Evolutionary conservation across 2,329 filamentous ascomycete genomes (phyloP), one percentile per base, ranked within the genome.

Genomic region (Hypoxylon sp.): DNA sequence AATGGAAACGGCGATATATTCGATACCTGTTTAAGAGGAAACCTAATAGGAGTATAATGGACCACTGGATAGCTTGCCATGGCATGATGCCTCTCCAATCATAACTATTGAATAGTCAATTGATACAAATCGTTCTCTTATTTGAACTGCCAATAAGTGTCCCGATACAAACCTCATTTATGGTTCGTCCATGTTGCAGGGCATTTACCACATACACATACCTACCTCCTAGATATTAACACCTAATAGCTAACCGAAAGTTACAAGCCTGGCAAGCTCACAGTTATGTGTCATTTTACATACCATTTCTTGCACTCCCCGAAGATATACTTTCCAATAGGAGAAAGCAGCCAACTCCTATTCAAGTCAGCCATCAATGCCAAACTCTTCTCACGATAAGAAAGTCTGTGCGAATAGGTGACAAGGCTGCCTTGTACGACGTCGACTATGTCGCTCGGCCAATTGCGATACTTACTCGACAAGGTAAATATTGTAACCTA

Each of bases 401-500:
- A 49, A 34, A 19, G 22, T 32, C 22, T 34, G 26, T 20, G 13
- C n/a, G 37, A 41, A 20, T 20, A 19, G 6, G 43, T n/a, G 13
- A 46, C 3, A 15, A 22, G 43, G 19, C 17, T 30, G 28, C 10
- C 34, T 50, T 32, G 28, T 54, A 54, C 17, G 4, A 39, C 19
- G 28, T 24, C 7, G 53, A 17, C 43, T 46, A n/a, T n/a, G 44
- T 15, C 19, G 44, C 48, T 39, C 24, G 6, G 17, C 20, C 37
- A 41, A 41, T 41, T 17, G 37, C 37, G 10, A 20, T 46, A 17
- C 22, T 24, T n/a, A n/a, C n/a, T n/a, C n/a, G n/a, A n/a, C 26
- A n/a, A 20, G 34, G 44, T 59, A 30, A 30, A 30, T 3, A 43
- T 39, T 54, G 11, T 11, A 32, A 54, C 30, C 6, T 46, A 30